Conservation (phyloP, 2,329 filamentous ascomycete species). For the Camillea tinctor region DNA sequence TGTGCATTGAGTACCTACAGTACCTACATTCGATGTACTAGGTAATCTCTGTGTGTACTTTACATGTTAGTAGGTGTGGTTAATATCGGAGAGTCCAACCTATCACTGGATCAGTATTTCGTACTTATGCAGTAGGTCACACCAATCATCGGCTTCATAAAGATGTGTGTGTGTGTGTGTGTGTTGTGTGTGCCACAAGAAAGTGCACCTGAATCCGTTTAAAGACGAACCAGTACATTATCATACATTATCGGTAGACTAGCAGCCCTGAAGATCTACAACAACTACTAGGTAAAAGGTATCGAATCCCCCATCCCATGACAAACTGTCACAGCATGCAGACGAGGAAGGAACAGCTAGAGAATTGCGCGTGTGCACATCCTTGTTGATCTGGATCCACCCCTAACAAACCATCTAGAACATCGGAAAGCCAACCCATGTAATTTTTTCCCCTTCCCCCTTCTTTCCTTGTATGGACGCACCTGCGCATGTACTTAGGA, state of each 20-base stretch:
- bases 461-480: no score
- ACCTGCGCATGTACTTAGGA: no score
- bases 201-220: neutral
- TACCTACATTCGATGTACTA: no score
- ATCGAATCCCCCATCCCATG: neutral
- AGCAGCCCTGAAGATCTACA: no score
- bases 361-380: neutral
- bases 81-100: neutral
- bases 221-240: no score
- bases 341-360: neutral
- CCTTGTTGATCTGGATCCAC: neutral
- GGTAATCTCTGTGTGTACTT: no score
- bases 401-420: neutral
- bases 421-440: neutral
- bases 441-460: neutral
- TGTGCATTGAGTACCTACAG: no score
- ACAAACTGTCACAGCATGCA: neutral
- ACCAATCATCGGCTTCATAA: neutral
- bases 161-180: neutral
- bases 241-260: neutral
- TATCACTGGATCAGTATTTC: neutral
- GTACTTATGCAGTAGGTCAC: neutral
- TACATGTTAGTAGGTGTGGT: neutral
- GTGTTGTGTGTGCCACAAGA: neutral
- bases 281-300: no score